Base-by-base conservation (phyloP, 306 rosid species). In the Rosa lucieae region DNA sequence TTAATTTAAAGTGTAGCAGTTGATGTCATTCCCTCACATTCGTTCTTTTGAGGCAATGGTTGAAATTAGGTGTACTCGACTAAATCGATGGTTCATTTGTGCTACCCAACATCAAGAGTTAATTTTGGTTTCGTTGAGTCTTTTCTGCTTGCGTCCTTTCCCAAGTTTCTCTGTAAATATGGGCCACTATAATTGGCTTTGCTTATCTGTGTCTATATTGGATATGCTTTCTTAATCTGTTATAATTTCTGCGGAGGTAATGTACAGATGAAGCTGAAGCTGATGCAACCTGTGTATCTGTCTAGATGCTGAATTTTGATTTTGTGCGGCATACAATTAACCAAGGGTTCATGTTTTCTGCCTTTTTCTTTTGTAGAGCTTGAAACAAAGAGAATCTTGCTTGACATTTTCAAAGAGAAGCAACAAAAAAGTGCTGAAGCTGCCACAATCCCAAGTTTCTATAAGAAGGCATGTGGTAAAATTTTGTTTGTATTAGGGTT, bases 331-430 rank as follows among this genome's bases (percentile, higher is more conserved):
- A 43, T 47, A 6, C 65, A 21, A 42, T 69, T 29, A 55, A 42
- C 49, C 44, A 39, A 13, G 12, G 58, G 26, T 44, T 67, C 21
- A 39, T 58, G 13, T 40, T 10, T 80, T 55, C 18, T 23, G 10
- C 75, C 62, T 75, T 42, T 51, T 6, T 32, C 35, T 56, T 68
- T 55, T 88, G 88, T 88, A 96, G 98, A 96, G 89, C 99, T 93
- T 47, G 99, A 96, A 85, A 96, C 98, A 21, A 96, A 96, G 82
- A 89, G 96, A 88, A 96, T 96, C 72, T 88, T 96, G 89, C 99
- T 96, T 72, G 98, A 93, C 70, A 96, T 96, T 88, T 96, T 96
- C 76, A 96, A 96, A 81, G 98, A 96, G 77, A 96, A 96, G 93
- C 99, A 93, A 81, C 93, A 92, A 84, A 96, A 87, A 86, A 88